phyloP scores from a whole-genome alignment of 2,329 filamentous ascomycete species.

The Tolypocladium paradoxum region DNA sequence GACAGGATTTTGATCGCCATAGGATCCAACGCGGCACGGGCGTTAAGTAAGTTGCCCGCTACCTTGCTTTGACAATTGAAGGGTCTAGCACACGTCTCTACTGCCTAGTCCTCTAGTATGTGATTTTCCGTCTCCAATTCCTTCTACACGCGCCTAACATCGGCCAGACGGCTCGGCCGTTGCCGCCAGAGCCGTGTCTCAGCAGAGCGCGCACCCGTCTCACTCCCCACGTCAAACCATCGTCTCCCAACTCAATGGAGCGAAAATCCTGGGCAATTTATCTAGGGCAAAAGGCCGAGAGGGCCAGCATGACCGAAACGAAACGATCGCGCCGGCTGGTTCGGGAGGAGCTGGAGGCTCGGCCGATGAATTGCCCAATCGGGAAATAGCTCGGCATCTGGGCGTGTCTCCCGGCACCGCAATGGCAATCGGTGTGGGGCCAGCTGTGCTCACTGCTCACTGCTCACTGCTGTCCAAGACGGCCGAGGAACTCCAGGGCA shows the following conservation, averaged over 20 bases:
- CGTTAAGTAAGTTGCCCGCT: too few relatives aligned
- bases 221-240: neutral
- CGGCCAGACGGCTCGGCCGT: neutral
- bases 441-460: too few relatives aligned
- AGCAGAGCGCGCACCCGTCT: neutral
- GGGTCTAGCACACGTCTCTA: too few relatives aligned
- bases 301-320: neutral
- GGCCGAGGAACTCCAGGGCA: constrained; percentile 27
- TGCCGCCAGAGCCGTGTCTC: neutral
- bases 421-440: neutral
- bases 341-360: neutral
- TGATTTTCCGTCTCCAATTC: neutral
- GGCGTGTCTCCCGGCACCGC: neutral
- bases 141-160: neutral
- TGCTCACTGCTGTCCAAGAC: too few relatives aligned
- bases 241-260: too few relatives aligned
- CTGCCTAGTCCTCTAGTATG: too few relatives aligned
- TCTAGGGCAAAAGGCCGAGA: too few relatives aligned
- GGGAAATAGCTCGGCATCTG: neutral
- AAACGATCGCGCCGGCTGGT: neutral
- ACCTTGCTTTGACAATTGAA: too few relatives aligned
- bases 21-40: too few relatives aligned
- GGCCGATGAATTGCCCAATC: neutral
- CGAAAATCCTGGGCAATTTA: too few relatives aligned
- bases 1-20: too few relatives aligned